Evolutionary conservation across 768 basidiomycete species (phyloP).

Genomic region (Lentinus tigrinus): DNA sequence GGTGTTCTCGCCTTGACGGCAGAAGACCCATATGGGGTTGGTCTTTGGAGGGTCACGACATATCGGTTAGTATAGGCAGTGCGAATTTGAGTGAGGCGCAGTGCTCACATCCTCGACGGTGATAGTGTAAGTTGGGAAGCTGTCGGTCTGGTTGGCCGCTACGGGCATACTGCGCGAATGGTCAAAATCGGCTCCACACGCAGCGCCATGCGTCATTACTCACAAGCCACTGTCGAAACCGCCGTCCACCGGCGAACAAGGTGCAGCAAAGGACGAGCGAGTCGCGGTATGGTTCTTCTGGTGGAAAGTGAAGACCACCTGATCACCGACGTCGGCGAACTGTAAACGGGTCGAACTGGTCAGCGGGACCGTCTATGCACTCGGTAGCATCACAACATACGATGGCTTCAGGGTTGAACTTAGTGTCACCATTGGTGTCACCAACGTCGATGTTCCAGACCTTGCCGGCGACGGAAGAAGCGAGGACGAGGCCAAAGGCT

Average conservation of each 20-base stretch:
- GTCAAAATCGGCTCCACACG: neutral
- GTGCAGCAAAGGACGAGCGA: slow-evolving; percentile 37
- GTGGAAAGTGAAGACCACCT: slow-evolving; percentile 61
- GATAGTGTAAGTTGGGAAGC: slow-evolving; percentile 50
- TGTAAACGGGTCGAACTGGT: slow-evolving; percentile 17
- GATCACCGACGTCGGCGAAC: slow-evolving; percentile 52
- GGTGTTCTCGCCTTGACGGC: slow-evolving; percentile 49
- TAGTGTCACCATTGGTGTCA: slow-evolving; percentile 38
- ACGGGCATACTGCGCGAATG: slow-evolving; percentile 45
- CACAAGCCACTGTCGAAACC: slow-evolving; percentile 62
- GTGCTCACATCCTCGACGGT: slow-evolving; percentile 35
- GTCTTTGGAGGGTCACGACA: slow-evolving; percentile 35
- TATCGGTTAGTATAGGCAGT: neutral
- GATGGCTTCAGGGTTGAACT: slow-evolving; percentile 52
- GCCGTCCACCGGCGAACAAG: slow-evolving; percentile 51
- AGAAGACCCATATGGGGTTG: slow-evolving; percentile 59
- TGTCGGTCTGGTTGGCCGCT: slow-evolving; percentile 46
- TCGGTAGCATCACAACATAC: slow-evolving; percentile 32
- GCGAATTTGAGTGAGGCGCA: neutral
- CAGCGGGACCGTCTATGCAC: neutral
- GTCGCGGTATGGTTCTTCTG: slow-evolving; percentile 46
- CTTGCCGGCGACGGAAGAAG: slow-evolving; percentile 49
- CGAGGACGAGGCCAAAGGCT: slow-evolving; percentile 46
- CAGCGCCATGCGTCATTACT: slow-evolving; percentile 22
- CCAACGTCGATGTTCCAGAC: slow-evolving; percentile 58